Evolutionary conservation across 2,329 filamentous ascomycete species (phyloP), one percentile per base, ranked within the genome.

Genomic region (Aspergillus neoniger): DNA sequence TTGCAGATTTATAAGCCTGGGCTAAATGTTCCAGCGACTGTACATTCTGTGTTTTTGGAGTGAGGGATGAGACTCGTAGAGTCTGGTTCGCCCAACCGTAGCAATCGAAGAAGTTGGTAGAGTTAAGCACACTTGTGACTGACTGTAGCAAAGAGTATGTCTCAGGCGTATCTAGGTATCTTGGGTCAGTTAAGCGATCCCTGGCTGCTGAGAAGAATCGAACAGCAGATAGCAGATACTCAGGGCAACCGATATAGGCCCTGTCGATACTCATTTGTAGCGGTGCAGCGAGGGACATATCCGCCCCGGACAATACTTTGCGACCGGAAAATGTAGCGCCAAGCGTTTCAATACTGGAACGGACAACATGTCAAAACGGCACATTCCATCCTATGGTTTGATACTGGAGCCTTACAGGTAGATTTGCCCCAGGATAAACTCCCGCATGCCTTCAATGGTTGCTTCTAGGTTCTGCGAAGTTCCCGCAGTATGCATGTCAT

Each of bases 211-310:
- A 65, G 9, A 66, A 60, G 17, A n/a, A 62, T 1, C 57, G 63
- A 3, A 66, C 32, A 14, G 57, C 59, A 3, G n/a, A 25, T 21
- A 62, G n/a, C 1, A 66, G 36, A 6, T 55, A 32, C 12, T 48
- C 57, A 1, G 64, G 64, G 15, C 64, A 66, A 5, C 60, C 64
- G 14, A 66, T 52, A 52, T 61, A 65, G n/a, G 57, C 51, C 12
- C 52, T 56, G 48, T 56, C 60, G 14, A 47, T 47, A 4, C 23
- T 50, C 48, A 57, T 60, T 3, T 30, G 51, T 14, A 53, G 51
- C 10, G 51, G 9, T 19, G 14, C 39, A 21, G 19, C 21, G 3
- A 21, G 19, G 7, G 32, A 17, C 2, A 6, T 6, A n/a, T 36
- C 12, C 32, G 36, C 8, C 7, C 15, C 23, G 14, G 23, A 38